Conservation (phyloP, 139 green algal genomes). For the Raphidocelis subcapitata region DNA sequence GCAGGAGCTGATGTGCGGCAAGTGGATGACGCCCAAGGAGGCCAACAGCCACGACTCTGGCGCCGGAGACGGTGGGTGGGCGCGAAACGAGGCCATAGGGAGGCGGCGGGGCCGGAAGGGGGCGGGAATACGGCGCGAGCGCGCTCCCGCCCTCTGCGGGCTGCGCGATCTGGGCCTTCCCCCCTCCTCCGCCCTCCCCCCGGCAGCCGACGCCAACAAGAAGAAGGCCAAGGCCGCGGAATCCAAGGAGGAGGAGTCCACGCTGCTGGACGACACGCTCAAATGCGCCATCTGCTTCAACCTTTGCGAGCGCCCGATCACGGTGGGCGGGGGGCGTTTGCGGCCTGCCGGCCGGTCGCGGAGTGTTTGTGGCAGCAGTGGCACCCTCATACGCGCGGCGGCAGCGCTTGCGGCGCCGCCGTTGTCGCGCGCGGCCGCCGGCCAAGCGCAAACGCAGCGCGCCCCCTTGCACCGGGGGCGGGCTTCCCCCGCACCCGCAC, state of each 20-base stretch:
- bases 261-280: constrained; percentile 76
- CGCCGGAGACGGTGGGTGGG: neutral
- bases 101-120: constrained; percentile 7
- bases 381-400: too few relatives aligned
- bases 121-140: neutral
- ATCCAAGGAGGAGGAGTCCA: neutral
- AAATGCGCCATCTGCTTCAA: constrained; percentile 88
- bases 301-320: constrained; percentile 87
- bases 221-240: neutral
- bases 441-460: too few relatives aligned
- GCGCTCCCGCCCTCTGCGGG: too few relatives aligned
- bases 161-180: too few relatives aligned
- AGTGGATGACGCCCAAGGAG: constrained; percentile 35
- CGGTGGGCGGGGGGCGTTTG: constrained; percentile 58
- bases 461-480: too few relatives aligned
- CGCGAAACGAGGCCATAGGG: constrained; percentile 23
- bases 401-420: too few relatives aligned
- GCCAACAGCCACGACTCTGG: constrained; percentile 8
- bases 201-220: neutral
- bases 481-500: too few relatives aligned
- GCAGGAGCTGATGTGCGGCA: constrained; percentile 75
- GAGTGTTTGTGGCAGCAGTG: neutral
- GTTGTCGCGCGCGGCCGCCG: too few relatives aligned
- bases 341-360: too few relatives aligned
- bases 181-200: too few relatives aligned